Base-by-base conservation (phyloP, 2,329 filamentous ascomycete species). In the Periconia digitata region DNA sequence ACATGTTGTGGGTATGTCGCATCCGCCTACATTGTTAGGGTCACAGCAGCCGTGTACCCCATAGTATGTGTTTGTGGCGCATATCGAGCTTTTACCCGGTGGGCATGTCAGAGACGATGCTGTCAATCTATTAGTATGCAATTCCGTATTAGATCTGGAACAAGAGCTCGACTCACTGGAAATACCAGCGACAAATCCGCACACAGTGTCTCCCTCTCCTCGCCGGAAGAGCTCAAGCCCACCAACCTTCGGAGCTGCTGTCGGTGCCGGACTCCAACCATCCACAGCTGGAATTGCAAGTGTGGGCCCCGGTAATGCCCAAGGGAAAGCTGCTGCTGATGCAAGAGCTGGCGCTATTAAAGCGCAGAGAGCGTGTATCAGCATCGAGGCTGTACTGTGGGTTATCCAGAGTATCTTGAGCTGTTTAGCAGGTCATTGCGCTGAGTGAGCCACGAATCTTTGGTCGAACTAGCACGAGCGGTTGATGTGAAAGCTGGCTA, bases 1-100 rank as follows among this genome's bases (percentile, higher is more conserved):
- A 54, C 69, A 71, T 20, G 65, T 54, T 8, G 69, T 71, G 6
- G 58, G 51, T 15, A 71, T 55, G 8, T 40, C 58, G 46, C 69
- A 71, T 6, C 57, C 22, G 1, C 55, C 43, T 2, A 64, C 49
- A 7, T 53, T 38, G 1, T 46, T 27, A 1, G 59, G 51, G 38
- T 67, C 47, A 51, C 69, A 71, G 55, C 69, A 71, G 40, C 67
- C 67, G 29, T 69, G 66, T 3, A 63, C 62, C 36, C 60, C 65
- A 15, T 58, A 57, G 46, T 48, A 53, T 6, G 58, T 61, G 47
- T 69, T 70, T 41, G 67, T 70, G 24, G 67, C 67, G 53, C 69
- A 71, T 40, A 27, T 23, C 27, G 62, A 54, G 21, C 55, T 47
- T 27, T 51, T 54, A 1, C 54, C 42, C 34, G 60, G 58, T 23